Evolutionary conservation across 495 filamentous ascomycete genomes (phyloP).

Genomic region (Glutinoglossum americanum): DNA sequence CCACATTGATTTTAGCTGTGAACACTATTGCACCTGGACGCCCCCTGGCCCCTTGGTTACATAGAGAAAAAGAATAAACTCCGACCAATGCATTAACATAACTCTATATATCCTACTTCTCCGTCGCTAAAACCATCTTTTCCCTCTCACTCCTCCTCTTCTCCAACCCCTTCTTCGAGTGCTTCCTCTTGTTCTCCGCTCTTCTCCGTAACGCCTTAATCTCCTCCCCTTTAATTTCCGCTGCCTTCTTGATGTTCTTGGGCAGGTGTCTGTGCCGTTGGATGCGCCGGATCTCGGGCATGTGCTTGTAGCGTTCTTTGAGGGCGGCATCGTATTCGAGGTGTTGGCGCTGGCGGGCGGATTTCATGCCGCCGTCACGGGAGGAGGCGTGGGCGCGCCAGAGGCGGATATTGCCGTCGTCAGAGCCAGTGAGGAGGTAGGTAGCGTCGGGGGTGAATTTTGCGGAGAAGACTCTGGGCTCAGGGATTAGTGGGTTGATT

Average conservation of each 20-base stretch:
- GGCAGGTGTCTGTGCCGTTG: constrained; percentile 78
- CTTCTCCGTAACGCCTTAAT: constrained; percentile 65
- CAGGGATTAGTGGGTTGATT: constrained; percentile 7
- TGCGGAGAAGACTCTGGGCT: constrained; percentile 51
- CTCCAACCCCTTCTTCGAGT: constrained; percentile 59
- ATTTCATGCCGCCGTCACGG: constrained; percentile 58
- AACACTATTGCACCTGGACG: not conserved
- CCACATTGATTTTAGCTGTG: not conserved
- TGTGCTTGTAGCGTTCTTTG: constrained; percentile 67
- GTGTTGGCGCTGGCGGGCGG: constrained; percentile 55
- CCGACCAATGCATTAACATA: not conserved
- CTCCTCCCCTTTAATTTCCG: constrained; percentile 88
- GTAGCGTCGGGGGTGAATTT: constrained; percentile 73
- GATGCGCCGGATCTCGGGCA: constrained; percentile 90
- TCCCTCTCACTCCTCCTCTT: constrained; percentile 75
- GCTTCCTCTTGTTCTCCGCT: constrained; percentile 85
- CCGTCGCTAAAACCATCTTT: constrained; percentile 66
- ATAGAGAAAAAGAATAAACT: not conserved
- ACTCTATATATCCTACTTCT: constrained; percentile 28
- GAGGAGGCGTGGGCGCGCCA: constrained; percentile 82
- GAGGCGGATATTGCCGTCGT: constrained; percentile 84
- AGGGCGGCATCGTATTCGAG: constrained; percentile 85
- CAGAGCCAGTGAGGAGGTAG: constrained; percentile 67
- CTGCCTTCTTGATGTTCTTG: constrained; percentile 89
- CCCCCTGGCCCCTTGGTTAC: not conserved